phyloP scores from a whole-genome alignment of 2,329 filamentous ascomycete species.

The Fusarium sp. region DNA sequence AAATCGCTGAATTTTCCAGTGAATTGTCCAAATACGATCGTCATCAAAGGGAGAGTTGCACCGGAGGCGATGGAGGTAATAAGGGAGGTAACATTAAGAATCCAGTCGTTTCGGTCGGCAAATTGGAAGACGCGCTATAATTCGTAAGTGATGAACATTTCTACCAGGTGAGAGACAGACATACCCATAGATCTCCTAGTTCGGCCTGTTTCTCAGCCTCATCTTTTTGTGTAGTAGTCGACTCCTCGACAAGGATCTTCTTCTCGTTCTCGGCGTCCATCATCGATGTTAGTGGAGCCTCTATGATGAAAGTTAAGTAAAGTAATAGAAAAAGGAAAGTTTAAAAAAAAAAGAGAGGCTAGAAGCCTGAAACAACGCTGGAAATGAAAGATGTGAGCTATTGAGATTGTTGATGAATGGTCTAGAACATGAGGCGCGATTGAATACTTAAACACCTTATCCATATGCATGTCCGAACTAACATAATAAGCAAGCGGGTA shows the following conservation, averaged over 20 bases:
- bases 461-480: neutral
- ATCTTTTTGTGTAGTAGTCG: slow-evolving; percentile 9
- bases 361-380: neutral
- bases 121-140: slow-evolving; percentile 30
- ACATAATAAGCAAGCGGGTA: neutral
- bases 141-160: neutral
- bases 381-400: neutral
- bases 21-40: slow-evolving; percentile 34
- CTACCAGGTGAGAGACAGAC: accelerated
- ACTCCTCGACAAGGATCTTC: slow-evolving; percentile 12
- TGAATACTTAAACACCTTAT: slow-evolving; percentile 5
- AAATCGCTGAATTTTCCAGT: slow-evolving; percentile 31
- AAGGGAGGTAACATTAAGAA: slow-evolving; percentile 23
- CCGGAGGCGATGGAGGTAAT: slow-evolving; percentile 29
- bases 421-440: neutral
- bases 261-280: slow-evolving; percentile 25
- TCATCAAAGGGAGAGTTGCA: slow-evolving; percentile 31
- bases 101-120: slow-evolving; percentile 35
- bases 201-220: slow-evolving; percentile 11
- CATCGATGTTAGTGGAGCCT: neutral
- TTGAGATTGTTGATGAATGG: neutral
- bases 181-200: slow-evolving; percentile 28
- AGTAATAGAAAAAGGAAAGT: neutral
- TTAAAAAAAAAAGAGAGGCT: neutral
- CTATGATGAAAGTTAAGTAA: neutral